Evolutionary conservation across 164 flowering plant genomes (phyloP), one percentile per base, ranked within the genome.

Genomic region (Chimonanthus salicifolius): DNA sequence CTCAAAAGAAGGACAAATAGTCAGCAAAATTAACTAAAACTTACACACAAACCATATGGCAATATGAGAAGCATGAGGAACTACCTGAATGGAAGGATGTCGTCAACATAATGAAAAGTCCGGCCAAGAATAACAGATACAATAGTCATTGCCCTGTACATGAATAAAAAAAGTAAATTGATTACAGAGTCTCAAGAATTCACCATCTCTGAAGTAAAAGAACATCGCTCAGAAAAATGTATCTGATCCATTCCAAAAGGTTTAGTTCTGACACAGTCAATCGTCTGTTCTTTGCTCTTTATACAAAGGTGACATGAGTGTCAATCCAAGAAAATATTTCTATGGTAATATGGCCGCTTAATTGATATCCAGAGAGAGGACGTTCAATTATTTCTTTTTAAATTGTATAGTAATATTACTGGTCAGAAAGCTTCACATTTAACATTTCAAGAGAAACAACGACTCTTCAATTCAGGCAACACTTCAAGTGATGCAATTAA

Each of bases 101-200:
- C 98, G 82, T 95, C 99, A 67, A 95, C 86, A 78, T 93, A 95
- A 84, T 95, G 99, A 78, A 95, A 95, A 47, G 98, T 92, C 67
- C 98, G 87, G 64, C 99, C 98, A 79, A 95, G 92, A 78, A 78
- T 84, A 71, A 93, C 99, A 74, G 97, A 95, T 79, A 95, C 78
- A 67, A 90, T 73, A 11, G 99, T 89, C 99, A 95, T 93, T 72
- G 87, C 80, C 87, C 99, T 95, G 94, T 66, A 3, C 71, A 80
- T 10, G 62, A 73, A 33, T 33, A 33, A 33, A 33, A 15, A 78
- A 13, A 68, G 48, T 71, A 33, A 15, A 49, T 16, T 47, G 20
- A 68, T 11, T 10, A 45, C 47, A 45, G 44, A 67, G 13, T 67
- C 21, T 20, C n/a, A 54, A 15, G 16, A 54, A 13, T 54, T 54